Conservation (phyloP, 305 asterid species). For the Fraxinus greggii region DNA sequence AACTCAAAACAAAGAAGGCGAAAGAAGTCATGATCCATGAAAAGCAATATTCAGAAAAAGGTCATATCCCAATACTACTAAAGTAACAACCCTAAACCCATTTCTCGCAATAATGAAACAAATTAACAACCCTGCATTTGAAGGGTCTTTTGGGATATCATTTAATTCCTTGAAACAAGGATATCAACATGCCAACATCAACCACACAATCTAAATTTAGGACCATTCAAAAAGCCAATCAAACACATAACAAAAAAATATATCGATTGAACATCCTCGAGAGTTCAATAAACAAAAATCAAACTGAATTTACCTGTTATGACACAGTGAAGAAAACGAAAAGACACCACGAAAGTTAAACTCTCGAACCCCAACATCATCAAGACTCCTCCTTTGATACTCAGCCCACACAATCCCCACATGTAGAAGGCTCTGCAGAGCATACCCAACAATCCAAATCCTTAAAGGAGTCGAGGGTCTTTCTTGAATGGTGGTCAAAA, state of each 20-base stretch:
- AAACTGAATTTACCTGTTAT: conserved; percentile 39
- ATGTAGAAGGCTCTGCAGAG: conserved; percentile 76
- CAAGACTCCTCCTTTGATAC: conserved; percentile 41
- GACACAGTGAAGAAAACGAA: conserved; percentile 40
- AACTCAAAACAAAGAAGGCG: background rate
- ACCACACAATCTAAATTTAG: conserved; percentile 4
- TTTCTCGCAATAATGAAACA: background rate
- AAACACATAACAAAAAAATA: background rate
- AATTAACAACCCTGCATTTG: conserved; percentile 30
- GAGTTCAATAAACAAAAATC: conserved; percentile 13
- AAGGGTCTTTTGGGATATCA: conserved; percentile 20
- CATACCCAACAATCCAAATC: conserved; percentile 77
- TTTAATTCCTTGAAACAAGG: conserved; percentile 17
- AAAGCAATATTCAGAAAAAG: background rate
- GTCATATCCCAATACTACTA: background rate
- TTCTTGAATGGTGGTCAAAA: conserved; percentile 49
- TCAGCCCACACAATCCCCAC: conserved; percentile 70
- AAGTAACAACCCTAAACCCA: background rate
- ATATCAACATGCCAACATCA: conserved; percentile 16
- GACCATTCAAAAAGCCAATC: conserved; percentile 8
- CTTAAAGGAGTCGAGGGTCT: conserved; percentile 73
- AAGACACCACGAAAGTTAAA: conserved; percentile 30
- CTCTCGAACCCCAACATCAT: conserved; percentile 24
- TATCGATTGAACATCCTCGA: background rate
- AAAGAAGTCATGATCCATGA: background rate